Evolutionary conservation across 164 flowering plant species (phyloP), one percentile per base, ranked within the genome.

Genomic region (Vitis labrusca): DNA sequence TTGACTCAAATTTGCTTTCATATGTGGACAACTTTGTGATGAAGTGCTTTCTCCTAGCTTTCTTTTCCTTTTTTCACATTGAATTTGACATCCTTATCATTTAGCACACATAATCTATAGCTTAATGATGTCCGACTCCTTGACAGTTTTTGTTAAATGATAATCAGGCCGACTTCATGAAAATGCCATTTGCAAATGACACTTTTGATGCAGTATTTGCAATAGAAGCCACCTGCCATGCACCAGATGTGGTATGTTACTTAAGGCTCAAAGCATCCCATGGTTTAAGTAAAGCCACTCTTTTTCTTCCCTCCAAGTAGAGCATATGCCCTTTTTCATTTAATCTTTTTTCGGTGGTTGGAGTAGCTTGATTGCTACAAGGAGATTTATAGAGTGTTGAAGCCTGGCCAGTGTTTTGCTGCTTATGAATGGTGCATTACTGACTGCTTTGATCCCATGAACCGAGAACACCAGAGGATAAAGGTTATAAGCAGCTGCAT

Each of bases 371-470:
- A 94, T 66, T 96, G 99, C 86, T 96, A 96, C 83, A 87, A 83
- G 74, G 97, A 93, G 81, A 88, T 96, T 61, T 88, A 79, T 73
- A 81, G 98, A 79, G 97, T 96, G 55, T 78, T 96, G 55, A 96
- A 93, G 83, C 98, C 99, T 69, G 99, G 99, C n/a, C 98, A 92
- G 65, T 83, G 51, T 74, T 96, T 96, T 85, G 98, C 98, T 75
- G 97, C 94, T 51, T 93, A 89, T 70, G 99, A 96, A 57, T 96
- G 99, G 99, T 93, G 99, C 82, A 87, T 93, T 97, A 93, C 97
- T 63, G 95, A 85, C 78, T 71, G 97, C 23, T 96, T 72, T 61
- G 92, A 96, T 74, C 94, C 95, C 58, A 77, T 81, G 16, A 92
- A 91, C 75, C 76, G 77, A 75, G 88, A 83, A 37, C 97, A 96